Evolutionary conservation across 768 basidiomycete genomes (phyloP).

Genomic region (Dioszegia hungarica): DNA sequence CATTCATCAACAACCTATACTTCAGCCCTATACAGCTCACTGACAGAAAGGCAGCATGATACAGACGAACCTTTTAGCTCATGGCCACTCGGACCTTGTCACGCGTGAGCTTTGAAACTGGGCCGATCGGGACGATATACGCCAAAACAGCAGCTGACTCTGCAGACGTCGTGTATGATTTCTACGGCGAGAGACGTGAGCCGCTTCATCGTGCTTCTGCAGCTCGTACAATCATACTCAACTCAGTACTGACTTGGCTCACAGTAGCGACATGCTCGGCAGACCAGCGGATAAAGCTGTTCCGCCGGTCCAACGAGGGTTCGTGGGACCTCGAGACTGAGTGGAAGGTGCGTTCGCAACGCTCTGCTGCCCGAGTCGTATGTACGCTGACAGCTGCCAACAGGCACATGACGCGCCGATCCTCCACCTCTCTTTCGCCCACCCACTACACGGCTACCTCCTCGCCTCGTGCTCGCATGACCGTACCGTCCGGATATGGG

Average conservation of each 20-base stretch:
- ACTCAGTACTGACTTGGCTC: not conserved
- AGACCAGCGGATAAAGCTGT: conserved; percentile 64
- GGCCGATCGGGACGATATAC: not conserved
- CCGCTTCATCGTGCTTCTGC: conserved; percentile 9
- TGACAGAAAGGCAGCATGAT: conserved; percentile 19
- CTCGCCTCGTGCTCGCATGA: conserved; percentile 86
- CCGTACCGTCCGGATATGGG: conserved; percentile 89
- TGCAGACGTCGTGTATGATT: conserved; percentile 76
- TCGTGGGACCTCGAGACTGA: conserved; percentile 77
- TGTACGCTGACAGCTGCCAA: conserved; percentile 42
- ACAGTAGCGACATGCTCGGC: conserved; percentile 47
- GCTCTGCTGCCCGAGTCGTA: not conserved
- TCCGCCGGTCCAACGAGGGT: conserved; percentile 69
- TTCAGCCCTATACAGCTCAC: not conserved
- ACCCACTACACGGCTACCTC: conserved; percentile 84
- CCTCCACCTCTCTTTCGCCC: conserved; percentile 79
- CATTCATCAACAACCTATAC: not conserved
- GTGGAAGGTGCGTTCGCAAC: conserved; percentile 77
- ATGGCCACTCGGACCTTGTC: conserved; percentile 40
- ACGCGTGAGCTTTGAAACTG: conserved; percentile 28
- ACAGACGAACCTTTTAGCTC: conserved; percentile 39
- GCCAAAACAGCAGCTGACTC: not conserved
- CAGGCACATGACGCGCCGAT: conserved; percentile 90
- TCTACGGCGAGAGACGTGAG: conserved; percentile 61
- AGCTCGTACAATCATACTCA: not conserved